Percentiles rank a stretch among this genome's conserved stretches.
These are phyloP conservation scores for Cadophora sp. DNA, from an alignment of 2,329 filamentous ascomycete genomes.

Conservation along the genomic window DNA sequence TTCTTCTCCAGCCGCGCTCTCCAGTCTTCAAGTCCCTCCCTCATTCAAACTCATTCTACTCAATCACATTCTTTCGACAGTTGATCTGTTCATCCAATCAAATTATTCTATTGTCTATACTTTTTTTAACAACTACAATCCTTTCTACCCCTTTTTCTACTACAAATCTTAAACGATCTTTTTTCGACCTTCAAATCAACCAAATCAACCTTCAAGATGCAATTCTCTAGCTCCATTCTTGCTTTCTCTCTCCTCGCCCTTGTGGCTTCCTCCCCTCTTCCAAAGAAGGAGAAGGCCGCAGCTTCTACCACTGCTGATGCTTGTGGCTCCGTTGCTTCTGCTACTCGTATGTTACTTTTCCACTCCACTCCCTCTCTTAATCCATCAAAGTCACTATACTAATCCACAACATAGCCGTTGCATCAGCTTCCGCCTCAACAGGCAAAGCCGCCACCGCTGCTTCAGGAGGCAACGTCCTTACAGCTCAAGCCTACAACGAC, in stretches of 20 bases:
- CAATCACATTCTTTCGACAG: constrained; percentile 36
- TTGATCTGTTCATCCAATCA: constrained; percentile 38
- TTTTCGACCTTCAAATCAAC: not conserved
- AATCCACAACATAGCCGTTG: not conserved
- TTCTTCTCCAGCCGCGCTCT: constrained; percentile 37
- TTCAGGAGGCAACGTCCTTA: constrained; percentile 44
- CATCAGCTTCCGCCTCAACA: no score
- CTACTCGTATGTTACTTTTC: constrained; percentile 8
- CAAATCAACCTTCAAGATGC: constrained; percentile 41
- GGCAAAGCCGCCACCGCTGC: constrained; percentile 22
- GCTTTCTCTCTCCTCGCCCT: constrained; percentile 39
- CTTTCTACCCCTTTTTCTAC: not conserved
- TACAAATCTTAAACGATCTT: not conserved
- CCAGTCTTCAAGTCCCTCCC: constrained; percentile 29
- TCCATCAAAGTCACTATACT: not conserved
- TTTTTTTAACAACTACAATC: constrained; percentile 5
- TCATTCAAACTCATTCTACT: constrained; percentile 23
- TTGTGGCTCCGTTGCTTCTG: not conserved
- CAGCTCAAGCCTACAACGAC: constrained; percentile 50
- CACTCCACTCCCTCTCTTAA: no score
- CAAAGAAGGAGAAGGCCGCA: constrained; percentile 32
- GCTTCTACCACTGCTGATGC: constrained; percentile 7
- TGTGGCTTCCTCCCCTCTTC: constrained; percentile 44
- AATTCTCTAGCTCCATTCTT: constrained; percentile 46
- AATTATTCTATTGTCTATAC: constrained; percentile 39